phyloP scores from a whole-genome alignment of 345 rosid species.

The Hirschfeldia incana region DNA sequence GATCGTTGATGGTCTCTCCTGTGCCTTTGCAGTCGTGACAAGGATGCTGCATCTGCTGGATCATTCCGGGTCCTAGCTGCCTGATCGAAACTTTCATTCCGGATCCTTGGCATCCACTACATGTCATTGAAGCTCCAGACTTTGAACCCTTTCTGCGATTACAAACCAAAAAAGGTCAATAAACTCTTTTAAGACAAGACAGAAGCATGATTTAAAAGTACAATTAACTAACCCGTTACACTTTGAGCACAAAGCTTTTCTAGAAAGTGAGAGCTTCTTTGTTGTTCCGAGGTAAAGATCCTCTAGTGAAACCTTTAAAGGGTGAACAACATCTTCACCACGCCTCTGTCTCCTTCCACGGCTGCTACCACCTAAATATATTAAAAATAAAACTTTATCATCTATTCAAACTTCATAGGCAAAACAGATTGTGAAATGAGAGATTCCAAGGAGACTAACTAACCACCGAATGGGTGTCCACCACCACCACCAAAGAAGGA shows the following conservation, averaged over 20 bases:
- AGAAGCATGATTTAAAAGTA: conserved; percentile 41
- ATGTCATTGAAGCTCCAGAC: conserved; percentile 74
- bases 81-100: conserved; percentile 77
- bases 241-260: conserved; percentile 74
- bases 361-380: conserved; percentile 56
- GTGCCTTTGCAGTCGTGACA: background rate
- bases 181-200: conserved; percentile 19
- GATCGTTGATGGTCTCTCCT: background rate
- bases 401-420: background rate
- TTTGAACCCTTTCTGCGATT: conserved; percentile 79
- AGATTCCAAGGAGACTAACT: background rate
- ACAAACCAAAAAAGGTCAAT: conserved; percentile 9
- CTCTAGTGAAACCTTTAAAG: conserved; percentile 75
- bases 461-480: conserved; percentile 53
- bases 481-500: conserved; percentile 63
- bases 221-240: conserved; percentile 78
- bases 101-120: conserved; percentile 77
- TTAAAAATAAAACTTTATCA: background rate
- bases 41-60: background rate
- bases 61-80: background rate
- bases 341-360: conserved; percentile 81
- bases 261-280: conserved; percentile 72
- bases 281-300: conserved; percentile 43
- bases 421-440: background rate
- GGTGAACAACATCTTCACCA: conserved; percentile 86